Conservation (phyloP, 202 grass and related monocot species). For the Schoenoplectus triqueter region DNA sequence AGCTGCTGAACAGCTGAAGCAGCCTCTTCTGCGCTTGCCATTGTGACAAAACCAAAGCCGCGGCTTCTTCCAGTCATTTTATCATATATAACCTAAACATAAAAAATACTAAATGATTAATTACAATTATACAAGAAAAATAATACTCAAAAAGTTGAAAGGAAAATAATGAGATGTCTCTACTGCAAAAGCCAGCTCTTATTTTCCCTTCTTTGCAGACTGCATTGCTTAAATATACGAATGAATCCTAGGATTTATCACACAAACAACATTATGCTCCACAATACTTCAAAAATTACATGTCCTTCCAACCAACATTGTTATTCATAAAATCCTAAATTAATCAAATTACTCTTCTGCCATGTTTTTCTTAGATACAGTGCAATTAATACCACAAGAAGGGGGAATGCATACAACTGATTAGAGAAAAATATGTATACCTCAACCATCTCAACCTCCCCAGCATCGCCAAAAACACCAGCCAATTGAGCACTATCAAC, state of each 20-base stretch:
- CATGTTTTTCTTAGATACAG: not conserved
- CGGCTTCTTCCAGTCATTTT: slow-evolving; percentile 85
- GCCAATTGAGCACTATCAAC: slow-evolving; percentile 94
- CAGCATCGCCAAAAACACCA: slow-evolving; percentile 73
- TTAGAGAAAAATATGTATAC: slow-evolving; percentile 42
- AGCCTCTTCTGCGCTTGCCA: slow-evolving; percentile 72
- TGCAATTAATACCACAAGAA: not conserved
- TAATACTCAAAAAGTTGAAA: not conserved
- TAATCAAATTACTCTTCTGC: not conserved
- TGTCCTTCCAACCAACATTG: not conserved
- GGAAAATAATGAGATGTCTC: not conserved
- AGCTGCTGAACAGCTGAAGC: slow-evolving; percentile 66
- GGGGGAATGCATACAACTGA: not conserved
- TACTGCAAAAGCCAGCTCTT: not conserved
- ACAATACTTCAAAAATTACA: not conserved
- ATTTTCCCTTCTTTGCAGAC: slow-evolving; percentile 24
- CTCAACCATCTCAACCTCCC: slow-evolving; percentile 97
- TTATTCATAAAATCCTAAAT: not conserved
- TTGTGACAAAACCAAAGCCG: slow-evolving; percentile 95
- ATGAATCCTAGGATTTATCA: not conserved
- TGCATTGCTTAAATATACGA: not conserved
- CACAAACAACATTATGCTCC: not conserved
- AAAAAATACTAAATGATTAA: not conserved
- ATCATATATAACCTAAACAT: slow-evolving; percentile 85
- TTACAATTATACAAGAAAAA: not conserved